phyloP scores from a whole-genome alignment of 163 green algal species.

The Prototheca wickerhamii region DNA sequence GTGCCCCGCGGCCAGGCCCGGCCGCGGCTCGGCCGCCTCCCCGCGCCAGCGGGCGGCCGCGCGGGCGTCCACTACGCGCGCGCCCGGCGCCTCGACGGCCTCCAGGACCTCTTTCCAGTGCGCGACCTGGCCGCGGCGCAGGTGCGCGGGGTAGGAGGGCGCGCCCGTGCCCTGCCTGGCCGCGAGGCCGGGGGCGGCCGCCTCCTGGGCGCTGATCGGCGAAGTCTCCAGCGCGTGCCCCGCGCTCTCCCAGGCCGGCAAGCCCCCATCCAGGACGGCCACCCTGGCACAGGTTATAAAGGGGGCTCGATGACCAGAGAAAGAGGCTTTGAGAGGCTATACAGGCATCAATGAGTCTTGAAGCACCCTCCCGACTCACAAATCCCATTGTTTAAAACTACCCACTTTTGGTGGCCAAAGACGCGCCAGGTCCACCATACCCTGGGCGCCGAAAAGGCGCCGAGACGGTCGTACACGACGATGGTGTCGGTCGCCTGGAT shows the following conservation, averaged over 20 bases:
- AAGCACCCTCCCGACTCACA: background rate
- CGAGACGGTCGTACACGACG: constrained; percentile 85
- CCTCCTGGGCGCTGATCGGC: constrained; percentile 15
- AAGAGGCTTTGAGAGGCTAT: background rate
- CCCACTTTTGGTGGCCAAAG: constrained; percentile 55
- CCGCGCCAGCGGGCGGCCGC: constrained; percentile 39
- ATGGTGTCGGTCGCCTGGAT: constrained; percentile 56
- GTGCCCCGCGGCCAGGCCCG: constrained; percentile 68
- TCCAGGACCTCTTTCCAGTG: constrained; percentile 22
- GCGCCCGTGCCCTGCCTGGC: no score
- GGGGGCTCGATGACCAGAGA: background rate
- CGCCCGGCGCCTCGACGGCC: constrained; percentile 14
- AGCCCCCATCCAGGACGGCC: constrained; percentile 81
- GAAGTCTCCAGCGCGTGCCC: constrained; percentile 43
- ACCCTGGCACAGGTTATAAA: constrained; percentile 39
- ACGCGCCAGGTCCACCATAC: constrained; percentile 79
- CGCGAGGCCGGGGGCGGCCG: constrained; percentile 15
- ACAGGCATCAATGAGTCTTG: background rate
- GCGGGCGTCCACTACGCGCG: constrained; percentile 41
- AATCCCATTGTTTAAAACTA: background rate
- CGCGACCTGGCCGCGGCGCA: constrained; percentile 28
- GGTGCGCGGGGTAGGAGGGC: constrained; percentile 22
- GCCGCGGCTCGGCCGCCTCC: constrained; percentile 69
- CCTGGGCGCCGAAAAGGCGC: constrained; percentile 68
- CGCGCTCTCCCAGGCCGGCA: constrained; percentile 62